These are phyloP conservation scores for Populus pruinosa DNA, from an alignment of 345 rosid species.

Conservation along the genomic window DNA sequence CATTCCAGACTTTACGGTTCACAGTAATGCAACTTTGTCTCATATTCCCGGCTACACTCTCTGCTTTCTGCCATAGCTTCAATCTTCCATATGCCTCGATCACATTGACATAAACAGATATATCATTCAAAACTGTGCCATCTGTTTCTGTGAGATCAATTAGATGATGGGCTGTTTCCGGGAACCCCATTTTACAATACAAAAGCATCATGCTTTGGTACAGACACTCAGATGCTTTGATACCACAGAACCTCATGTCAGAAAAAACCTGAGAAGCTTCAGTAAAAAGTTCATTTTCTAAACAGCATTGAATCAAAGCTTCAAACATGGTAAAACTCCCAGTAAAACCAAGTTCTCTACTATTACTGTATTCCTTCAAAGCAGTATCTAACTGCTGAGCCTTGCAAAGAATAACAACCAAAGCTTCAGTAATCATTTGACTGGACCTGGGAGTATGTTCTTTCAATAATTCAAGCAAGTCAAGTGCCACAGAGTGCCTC, in stretches of 20 bases:
- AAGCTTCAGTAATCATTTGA: conserved; percentile 59
- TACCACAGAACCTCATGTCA: conserved; percentile 68
- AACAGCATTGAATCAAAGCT: conserved; percentile 66
- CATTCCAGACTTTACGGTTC: conserved; percentile 84
- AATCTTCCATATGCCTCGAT: conserved; percentile 69
- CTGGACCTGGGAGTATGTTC: conserved; percentile 45
- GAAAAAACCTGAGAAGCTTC: conserved; percentile 87
- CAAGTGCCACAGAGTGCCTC: conserved; percentile 69
- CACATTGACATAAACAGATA: conserved; percentile 48
- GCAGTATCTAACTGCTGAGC: conserved; percentile 60
- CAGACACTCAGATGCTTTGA: conserved; percentile 53
- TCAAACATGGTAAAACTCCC: conserved; percentile 61
- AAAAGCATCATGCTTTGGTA: conserved; percentile 49
- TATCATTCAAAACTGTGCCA: conserved; percentile 48
- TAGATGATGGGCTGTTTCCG: conserved; percentile 78
- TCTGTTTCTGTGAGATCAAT: conserved; percentile 50
- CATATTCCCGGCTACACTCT: conserved; percentile 69
- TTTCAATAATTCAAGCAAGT: conserved; percentile 71
- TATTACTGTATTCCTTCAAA: conserved; percentile 54
- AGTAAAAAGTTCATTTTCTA: conserved; percentile 46
- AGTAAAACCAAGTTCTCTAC: conserved; percentile 39
- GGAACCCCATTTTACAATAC: conserved; percentile 75
- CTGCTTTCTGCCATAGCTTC: conserved; percentile 86
- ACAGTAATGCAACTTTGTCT: conserved; percentile 48
- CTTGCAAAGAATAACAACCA: conserved; percentile 69